Base-by-base conservation (phyloP, 2,329 filamentous ascomycete species). In the Cladosporium sp. region DNA sequence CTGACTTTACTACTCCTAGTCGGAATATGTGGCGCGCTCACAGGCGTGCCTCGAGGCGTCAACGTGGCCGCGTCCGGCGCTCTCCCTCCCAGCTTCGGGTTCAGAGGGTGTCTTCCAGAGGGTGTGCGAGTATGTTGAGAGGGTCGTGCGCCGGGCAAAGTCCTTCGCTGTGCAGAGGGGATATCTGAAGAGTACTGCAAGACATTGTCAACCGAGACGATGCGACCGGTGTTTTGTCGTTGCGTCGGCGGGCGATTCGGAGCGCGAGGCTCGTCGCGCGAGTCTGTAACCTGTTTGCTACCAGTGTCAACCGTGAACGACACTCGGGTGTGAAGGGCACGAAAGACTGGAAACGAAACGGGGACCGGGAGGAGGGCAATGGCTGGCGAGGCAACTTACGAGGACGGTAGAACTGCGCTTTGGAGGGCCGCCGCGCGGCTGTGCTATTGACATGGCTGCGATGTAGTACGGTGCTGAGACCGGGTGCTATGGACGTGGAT, bases 181-280 rank as follows among this genome's bases (percentile, higher is more conserved):
- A 99, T 94, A 70, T 97, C 92, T 51, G 91, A 94, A 60, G 92
- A 88, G 77, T 96, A 90, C 73, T 96, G 92, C 5, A 99, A 85
- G 64, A 97, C 89, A 72, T 93, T 96, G 77, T 99, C 94, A 73
- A 99, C 93, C 15, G 82, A 85, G 71, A 97, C 90, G 73, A 89
- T 67, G 85, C 89, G 79, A 36, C 49, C 49, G 85, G 92, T 65
- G 82, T 79, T 65, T 14, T 60, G 55, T 45, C 66, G 63, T 52
- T 64, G 62, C 19, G 61, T 51, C 47, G 63, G 59, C 19, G 67
- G 64, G 49, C 65, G 63, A 50, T 61, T 54, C 14, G 20, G 51
- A 12, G 57, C 38, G 54, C 42, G 34, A 51, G 38, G 55, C 49
- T 52, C 40, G 42, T 51, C 55, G 55, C 51, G 43, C 30, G 40